These are phyloP conservation scores for Microsporum canis DNA, from an alignment of 2,329 filamentous ascomycete genomes.

Conservation along the genomic window DNA sequence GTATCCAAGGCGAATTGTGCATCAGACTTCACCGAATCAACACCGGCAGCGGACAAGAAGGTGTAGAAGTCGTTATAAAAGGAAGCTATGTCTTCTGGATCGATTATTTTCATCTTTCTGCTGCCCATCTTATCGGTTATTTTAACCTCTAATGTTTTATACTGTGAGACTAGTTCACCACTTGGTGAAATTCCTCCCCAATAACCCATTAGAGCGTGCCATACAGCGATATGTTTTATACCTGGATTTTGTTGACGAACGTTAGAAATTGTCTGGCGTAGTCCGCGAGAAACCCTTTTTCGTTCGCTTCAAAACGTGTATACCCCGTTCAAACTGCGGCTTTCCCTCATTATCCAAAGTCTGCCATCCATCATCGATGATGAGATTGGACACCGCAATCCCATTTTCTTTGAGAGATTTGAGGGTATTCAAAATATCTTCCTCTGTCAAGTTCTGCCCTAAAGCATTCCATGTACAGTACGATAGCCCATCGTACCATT, in stretches of 20 bases:
- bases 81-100: slow-evolving; percentile 57
- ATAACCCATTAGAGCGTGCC: slow-evolving; percentile 81
- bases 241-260: slow-evolving; percentile 60
- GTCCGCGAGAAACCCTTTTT: slow-evolving; percentile 62
- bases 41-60: slow-evolving; percentile 61
- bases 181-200: slow-evolving; percentile 78
- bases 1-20: slow-evolving; percentile 82
- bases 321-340: slow-evolving; percentile 45
- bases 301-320: slow-evolving; percentile 80
- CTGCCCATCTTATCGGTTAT: slow-evolving; percentile 45
- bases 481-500: slow-evolving; percentile 85
- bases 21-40: slow-evolving; percentile 88
- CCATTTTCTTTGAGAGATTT: slow-evolving; percentile 57
- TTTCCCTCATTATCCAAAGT: slow-evolving; percentile 50
- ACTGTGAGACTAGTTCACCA: slow-evolving; percentile 62
- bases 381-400: slow-evolving; percentile 71
- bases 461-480: slow-evolving; percentile 97
- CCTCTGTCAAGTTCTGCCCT: slow-evolving; percentile 68
- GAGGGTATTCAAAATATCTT: slow-evolving; percentile 66
- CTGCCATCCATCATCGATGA: slow-evolving; percentile 98
- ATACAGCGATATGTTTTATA: slow-evolving; percentile 78
- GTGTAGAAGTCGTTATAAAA: slow-evolving; percentile 89
- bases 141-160: slow-evolving; percentile 57
- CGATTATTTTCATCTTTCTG: slow-evolving; percentile 60
- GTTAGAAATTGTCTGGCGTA: slow-evolving; percentile 57